These are phyloP conservation scores for Beauveria caledonica DNA, from an alignment of 2,329 filamentous ascomycete species.

Conservation along the genomic window DNA sequence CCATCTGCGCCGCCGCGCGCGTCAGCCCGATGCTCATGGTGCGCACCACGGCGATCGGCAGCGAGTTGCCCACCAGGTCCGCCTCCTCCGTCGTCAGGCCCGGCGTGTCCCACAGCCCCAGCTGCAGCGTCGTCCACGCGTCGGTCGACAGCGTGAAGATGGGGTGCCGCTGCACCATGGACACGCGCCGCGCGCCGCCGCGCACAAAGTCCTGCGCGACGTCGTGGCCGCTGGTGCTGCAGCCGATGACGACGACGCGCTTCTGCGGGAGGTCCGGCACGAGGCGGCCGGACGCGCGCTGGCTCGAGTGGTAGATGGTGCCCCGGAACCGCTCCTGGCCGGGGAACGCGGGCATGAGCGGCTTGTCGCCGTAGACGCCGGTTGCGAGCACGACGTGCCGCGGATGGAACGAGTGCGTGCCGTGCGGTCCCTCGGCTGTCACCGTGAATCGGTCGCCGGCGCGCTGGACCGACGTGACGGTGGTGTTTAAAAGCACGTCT, in stretches of 20 bases:
- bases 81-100: slow-evolving; percentile 42
- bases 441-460: slow-evolving; percentile 26
- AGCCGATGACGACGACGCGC: slow-evolving; percentile 39
- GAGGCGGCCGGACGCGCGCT: slow-evolving; percentile 24
- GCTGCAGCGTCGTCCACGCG: slow-evolving; percentile 33
- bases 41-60: slow-evolving; percentile 40
- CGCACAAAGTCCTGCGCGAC: slow-evolving; percentile 42
- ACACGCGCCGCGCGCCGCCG: slow-evolving; percentile 37
- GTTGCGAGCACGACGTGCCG: slow-evolving; percentile 41
- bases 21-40: slow-evolving; percentile 30
- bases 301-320: slow-evolving; percentile 33
- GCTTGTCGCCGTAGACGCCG: slow-evolving; percentile 31
- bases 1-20: slow-evolving; percentile 29
- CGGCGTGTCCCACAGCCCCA: slow-evolving; percentile 24
- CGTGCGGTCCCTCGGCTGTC: slow-evolving; percentile 17
- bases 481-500: slow-evolving; percentile 10
- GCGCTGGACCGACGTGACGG: slow-evolving; percentile 27
- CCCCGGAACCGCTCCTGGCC: slow-evolving; percentile 34
- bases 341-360: slow-evolving; percentile 31
- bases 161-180: slow-evolving; percentile 43
- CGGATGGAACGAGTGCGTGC: slow-evolving; percentile 23
- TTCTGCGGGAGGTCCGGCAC: slow-evolving; percentile 23
- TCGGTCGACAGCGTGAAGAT: slow-evolving; percentile 42
- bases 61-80: slow-evolving; percentile 37
- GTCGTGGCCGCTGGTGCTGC: slow-evolving; percentile 41